Base-by-base conservation (phyloP, 2,329 filamentous ascomycete species). In the Paecilomyces variotii region DNA sequence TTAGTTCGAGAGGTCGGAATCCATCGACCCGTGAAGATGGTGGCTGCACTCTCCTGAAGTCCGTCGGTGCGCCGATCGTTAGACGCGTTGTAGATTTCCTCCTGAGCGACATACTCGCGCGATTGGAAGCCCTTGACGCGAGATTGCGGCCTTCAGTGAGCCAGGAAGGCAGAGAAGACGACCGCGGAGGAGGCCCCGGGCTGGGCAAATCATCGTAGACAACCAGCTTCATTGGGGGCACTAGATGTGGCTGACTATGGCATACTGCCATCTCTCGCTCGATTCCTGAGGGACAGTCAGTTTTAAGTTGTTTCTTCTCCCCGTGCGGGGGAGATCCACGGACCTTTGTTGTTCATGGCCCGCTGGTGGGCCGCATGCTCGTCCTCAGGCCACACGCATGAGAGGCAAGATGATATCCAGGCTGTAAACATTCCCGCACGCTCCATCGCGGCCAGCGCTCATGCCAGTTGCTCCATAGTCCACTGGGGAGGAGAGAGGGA, bases 221-320 rank as follows among this genome's bases (percentile, higher is more conserved):
- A 49, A 68, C 69, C 61, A 78, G 67, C 63, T 74, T 77, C 76
- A 78, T 79, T 5, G 77, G 77, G 27, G 76, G 72, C 53, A 79
- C 72, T 50, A 77, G 72, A 64, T 74, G 73, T 60, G 78, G 78
- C 64, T 80, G 77, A 57, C 73, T 70, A 58, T 76, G 71, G 65
- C 72, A 76, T 67, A 79, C 67, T 65, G 70, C 66, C 74, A 78
- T 76, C 59, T 76, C 72, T 63, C 74, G 71, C 58, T 78, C 69
- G 49, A 74, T 62, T 50, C 70, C 75, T 78, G 56, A 26, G 27
- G 39, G 24, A 12, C 6, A 32, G n/a, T 57, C 28, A 53, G 55
- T 26, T 32, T 26, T 56, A 27, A 58, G 56, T 30, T 35, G n/a
- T 32, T 5, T 49, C 54, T 32, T 24, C 19, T 57, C 19, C 27